A percentile compares a stretch with the other conserved stretches of the same genome.
Conservation (phyloP, 2,329 filamentous ascomycete species). For the Trichoderma citrinoviride region DNA sequence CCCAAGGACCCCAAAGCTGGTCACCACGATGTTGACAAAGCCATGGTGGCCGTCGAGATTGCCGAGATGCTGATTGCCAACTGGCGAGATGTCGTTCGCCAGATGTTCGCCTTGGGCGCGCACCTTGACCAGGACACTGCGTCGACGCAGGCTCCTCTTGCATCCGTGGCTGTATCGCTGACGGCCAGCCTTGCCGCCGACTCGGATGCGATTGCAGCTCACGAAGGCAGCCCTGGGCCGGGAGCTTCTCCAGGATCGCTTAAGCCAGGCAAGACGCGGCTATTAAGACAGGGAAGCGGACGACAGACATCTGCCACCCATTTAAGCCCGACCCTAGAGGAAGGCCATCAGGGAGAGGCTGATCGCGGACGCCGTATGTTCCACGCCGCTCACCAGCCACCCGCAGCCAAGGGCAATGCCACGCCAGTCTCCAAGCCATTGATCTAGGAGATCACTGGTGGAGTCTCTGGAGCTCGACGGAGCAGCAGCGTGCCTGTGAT, state of each 20-base stretch:
- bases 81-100: constrained; percentile 62
- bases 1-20: constrained; percentile 20
- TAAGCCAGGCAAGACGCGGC: constrained; percentile 27
- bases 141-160: constrained; percentile 20
- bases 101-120: constrained; percentile 51
- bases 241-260: constrained; percentile 35
- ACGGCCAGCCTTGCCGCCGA: constrained; percentile 27
- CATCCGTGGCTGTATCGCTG: constrained; percentile 44
- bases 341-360: constrained; percentile 27
- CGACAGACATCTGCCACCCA: constrained; percentile 25
- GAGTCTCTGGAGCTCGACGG: neutral
- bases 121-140: constrained; percentile 28
- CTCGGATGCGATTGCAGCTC: constrained; percentile 16
- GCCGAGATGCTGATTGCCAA: constrained; percentile 64
- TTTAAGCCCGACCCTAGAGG: constrained; percentile 36
- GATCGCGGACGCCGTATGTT: neutral
- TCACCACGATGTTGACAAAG: constrained; percentile 49
- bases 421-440: neutral
- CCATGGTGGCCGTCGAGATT: constrained; percentile 57
- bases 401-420: neutral
- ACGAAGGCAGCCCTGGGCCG: constrained; percentile 32
- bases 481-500: neutral
- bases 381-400: neutral
- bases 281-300: neutral
- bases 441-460: neutral